Evolutionary conservation across 345 rosid genomes (phyloP), one percentile per base, ranked within the genome.

Genomic region (Eucalyptus sp.): DNA sequence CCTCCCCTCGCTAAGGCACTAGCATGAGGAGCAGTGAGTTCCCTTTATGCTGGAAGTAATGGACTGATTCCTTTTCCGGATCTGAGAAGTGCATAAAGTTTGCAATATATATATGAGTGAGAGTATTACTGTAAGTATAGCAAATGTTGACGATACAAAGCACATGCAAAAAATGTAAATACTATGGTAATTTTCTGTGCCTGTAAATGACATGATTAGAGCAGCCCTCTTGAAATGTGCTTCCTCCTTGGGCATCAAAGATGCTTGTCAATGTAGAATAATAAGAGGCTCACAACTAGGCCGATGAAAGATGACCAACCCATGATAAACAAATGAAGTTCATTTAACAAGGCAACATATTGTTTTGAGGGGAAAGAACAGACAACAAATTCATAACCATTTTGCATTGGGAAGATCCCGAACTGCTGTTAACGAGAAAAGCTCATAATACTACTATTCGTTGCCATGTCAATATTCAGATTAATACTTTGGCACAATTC

Each of bases 31-130:
- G 88, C 80, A 48, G 37, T 51, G 90, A 91, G 27, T 88, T 89
- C 86, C 89, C 87, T 31, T 68, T 89, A 37, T 87, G 88, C 81
- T 91, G 91, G 92, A 88, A 89, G 86, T 91, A 90, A 44, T 7
- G 76, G 76, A 64, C 31, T 64, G 37, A 64, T 7, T 7, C 41
- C 37, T n/a, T 64, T n/a, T 31, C 20, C 20, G 15, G 76, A 64
- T 64, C 76, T 50, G 37, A n/a, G 76, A 12, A 29, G 29, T 27
- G 7, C 76, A n/a, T 13, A 64, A 54, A 18, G 11, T 64, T 64
- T 64, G 76, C 20, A 14, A 64, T 64, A 37, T 64, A n/a, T 17
- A n/a, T 13, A 13, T n/a, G 76, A 64, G 76, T 14, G 33, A 7
- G 18, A 64, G 41, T 29, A 4, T 66, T 17, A 66, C 76, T 31